Evolutionary conservation across 495 filamentous ascomycete genomes (phyloP), one percentile per base, ranked within the genome.

Genomic region (Peziza echinospora): DNA sequence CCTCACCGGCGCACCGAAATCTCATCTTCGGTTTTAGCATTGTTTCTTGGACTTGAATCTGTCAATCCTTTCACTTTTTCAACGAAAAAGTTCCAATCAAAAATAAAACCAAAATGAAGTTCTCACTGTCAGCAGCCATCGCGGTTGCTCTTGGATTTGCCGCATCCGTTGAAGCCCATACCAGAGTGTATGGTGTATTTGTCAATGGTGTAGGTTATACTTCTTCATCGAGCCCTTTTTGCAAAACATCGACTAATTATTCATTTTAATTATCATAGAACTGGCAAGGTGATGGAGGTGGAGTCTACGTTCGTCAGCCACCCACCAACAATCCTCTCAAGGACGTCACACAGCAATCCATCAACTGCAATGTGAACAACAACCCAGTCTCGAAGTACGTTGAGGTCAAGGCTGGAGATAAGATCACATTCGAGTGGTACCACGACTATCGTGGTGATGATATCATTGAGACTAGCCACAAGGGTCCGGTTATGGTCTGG

Each of bases 401-500:
- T 43, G 46, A 50, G 22, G 70, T 65, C 24, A 53, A 59, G 10
- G 60, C 64, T 11, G 68, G 69, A 48, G 60, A 64, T 43, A 61
- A 49, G 28, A 45, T 56, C 19, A 47, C 44, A 16, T 63, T 68
- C 30, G 64, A 72, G 53, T 72, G 69, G 69, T 62, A 63, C 49
- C 67, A 67, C 59, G 53, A 67, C 51, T 47, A 10, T 47, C 58
- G 62, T 30, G 46, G 46, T 22, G 70, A 72, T 50, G 67, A 71
- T 50, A 71, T 70, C 53, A 67, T 72, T 49, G 68, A 55, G 42
- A 26, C 53, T 40, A 66, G 65, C 3, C 70, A 73, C 57, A 56
- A 65, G 25, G 70, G 70, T 5, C 70, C 70, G 41, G 55, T 73
- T 52, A 61, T 66, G 46, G 63, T 62, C 44, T 73, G 69, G 53